A percentile compares a stretch with the other conserved stretches of the same genome.
phyloP scores from a whole-genome alignment of 306 rosid genomes.

The Acacia crassicarpa region DNA sequence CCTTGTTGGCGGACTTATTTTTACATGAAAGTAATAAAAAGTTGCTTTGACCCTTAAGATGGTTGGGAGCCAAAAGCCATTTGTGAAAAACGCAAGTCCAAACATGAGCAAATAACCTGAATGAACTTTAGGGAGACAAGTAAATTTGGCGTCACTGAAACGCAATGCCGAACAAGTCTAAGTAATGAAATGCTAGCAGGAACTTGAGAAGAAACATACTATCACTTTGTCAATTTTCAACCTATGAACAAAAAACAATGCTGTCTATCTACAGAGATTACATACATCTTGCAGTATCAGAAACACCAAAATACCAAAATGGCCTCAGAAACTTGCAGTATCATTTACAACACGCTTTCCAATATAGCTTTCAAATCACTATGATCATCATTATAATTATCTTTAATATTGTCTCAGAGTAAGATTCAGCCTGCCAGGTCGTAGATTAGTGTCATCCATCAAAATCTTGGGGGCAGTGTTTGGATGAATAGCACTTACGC shows the following conservation, averaged over 20 bases:
- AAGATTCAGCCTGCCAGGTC: slow-evolving; percentile 73
- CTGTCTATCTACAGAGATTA: neutral
- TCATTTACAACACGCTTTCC: neutral
- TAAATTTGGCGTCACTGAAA: no score
- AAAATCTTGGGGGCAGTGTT: slow-evolving; percentile 54
- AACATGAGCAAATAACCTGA: no score
- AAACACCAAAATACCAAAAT: neutral
- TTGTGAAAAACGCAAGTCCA: no score
- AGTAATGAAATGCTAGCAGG: neutral
- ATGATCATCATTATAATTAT: neutral
- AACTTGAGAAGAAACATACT: neutral
- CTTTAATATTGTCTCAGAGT: slow-evolving; percentile 66
- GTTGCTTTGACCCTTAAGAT: no score
- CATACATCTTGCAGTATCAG: no score
- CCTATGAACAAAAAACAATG: neutral
- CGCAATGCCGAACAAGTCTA: no score
- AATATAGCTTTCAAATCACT: neutral
- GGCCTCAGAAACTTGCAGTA: neutral
- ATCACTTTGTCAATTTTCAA: neutral
- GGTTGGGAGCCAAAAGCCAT: no score
- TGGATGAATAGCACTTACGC: slow-evolving; percentile 49
- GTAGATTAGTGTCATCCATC: slow-evolving; percentile 48
- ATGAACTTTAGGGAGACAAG: no score
- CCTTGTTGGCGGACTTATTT: no score
- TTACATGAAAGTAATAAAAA: no score